Conservation (phyloP, 139 green algal species). For the Tetradesmus obliquus region DNA sequence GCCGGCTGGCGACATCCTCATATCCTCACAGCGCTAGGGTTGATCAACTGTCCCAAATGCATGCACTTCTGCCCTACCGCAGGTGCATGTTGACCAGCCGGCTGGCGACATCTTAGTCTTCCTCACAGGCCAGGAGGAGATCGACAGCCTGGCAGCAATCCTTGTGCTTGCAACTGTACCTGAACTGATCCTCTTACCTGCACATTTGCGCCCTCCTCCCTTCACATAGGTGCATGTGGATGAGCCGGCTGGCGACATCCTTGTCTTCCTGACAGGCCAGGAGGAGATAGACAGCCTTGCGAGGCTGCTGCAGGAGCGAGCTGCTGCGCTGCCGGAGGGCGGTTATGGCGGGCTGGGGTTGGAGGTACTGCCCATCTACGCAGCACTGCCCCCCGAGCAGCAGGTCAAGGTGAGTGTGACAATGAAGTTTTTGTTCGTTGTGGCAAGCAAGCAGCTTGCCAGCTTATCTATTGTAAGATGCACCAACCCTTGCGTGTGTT, state of each 20-base stretch:
- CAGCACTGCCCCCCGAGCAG: slow-evolving; percentile 83
- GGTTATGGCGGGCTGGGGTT: slow-evolving; percentile 44
- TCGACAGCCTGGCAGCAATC: slow-evolving; percentile 77
- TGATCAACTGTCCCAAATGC: too few species aligned
- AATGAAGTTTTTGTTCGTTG: background rate
- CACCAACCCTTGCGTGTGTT: background rate
- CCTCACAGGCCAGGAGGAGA: slow-evolving; percentile 90
- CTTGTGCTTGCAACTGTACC: too few species aligned
- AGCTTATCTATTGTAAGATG: too few species aligned
- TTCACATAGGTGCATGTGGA: too few species aligned
- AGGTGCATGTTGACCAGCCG: slow-evolving; percentile 58
- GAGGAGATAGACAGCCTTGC: slow-evolving; percentile 90
- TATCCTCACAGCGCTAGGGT: too few species aligned
- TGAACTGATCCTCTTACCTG: too few species aligned
- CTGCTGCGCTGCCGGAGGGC: slow-evolving; percentile 8
- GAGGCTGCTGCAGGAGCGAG: slow-evolving; percentile 70
- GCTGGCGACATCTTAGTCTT: slow-evolving; percentile 92
- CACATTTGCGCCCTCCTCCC: too few species aligned
- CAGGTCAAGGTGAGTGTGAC: slow-evolving; percentile 75
- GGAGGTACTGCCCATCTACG: slow-evolving; percentile 82
- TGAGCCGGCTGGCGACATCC: slow-evolving; percentile 81
- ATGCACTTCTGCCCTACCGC: too few species aligned
- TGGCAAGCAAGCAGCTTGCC: too few species aligned
- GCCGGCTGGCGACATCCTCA: slow-evolving; percentile 84
- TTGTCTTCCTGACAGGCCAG: slow-evolving; percentile 92